These are phyloP conservation scores for Myriangium duriaei DNA, from an alignment of 2,329 filamentous ascomycete species.

Conservation along the genomic window DNA sequence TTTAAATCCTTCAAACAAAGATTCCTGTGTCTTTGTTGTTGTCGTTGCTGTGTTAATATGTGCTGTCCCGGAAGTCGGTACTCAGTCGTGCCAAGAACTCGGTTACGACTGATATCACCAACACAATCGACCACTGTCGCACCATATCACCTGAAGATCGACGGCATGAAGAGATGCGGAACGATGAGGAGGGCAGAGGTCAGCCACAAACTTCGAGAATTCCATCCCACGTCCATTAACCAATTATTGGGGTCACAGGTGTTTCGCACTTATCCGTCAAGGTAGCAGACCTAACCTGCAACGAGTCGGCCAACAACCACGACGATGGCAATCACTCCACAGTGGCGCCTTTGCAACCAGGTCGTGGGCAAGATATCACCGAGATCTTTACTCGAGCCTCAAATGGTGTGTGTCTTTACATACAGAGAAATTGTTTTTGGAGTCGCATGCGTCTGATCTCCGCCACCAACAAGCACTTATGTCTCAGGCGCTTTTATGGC, in stretches of 20 bases:
- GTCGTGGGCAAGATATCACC: constrained; percentile 21
- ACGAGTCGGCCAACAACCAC: constrained; percentile 17
- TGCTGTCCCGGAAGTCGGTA: too few species aligned
- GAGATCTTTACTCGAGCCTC: constrained; percentile 23
- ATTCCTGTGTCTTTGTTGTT: too few species aligned
- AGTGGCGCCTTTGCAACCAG: constrained; percentile 1
- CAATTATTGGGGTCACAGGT: not conserved
- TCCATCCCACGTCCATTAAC: constrained; percentile 13
- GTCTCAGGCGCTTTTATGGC: too few species aligned
- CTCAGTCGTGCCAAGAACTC: too few species aligned
- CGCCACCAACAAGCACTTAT: too few species aligned
- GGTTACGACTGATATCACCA: too few species aligned
- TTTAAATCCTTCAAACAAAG: too few species aligned
- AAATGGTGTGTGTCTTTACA: constrained; percentile 15
- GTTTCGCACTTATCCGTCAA: not conserved
- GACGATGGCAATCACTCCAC: constrained; percentile 5
- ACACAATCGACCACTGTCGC: too few species aligned
- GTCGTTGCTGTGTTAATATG: too few species aligned
- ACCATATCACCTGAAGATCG: too few species aligned
- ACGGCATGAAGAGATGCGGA: not conserved
- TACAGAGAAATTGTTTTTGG: too few species aligned
- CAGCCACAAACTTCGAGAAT: constrained; percentile 14
- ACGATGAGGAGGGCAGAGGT: not conserved
- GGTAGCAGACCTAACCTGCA: not conserved
- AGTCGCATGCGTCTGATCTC: too few species aligned